Evolutionary conservation across 2,329 filamentous ascomycete genomes (phyloP), one percentile per base, ranked within the genome.

Genomic region (Aspergillus oerlinghausenensis): DNA sequence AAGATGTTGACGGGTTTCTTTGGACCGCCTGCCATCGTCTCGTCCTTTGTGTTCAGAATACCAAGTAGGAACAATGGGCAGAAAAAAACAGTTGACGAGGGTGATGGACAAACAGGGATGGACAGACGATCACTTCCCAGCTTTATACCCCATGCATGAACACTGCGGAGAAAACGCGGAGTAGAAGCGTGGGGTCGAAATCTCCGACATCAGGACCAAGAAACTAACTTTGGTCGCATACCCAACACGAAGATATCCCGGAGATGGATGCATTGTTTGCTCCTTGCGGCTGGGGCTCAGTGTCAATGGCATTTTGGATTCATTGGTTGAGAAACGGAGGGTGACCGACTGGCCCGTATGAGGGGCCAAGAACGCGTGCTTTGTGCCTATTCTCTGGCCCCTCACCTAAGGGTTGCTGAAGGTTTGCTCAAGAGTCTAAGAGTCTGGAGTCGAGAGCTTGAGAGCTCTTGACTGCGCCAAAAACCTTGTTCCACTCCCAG

Each of bases 1-100:
- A 90, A 91, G 66, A 77, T 73, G 54, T 76, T 76, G 54, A 73
- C 64, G n/a, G 73, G 73, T 58, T 74, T 75, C 64, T 73, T 73
- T 10, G 66, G 63, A 49, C 71, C 90, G 77, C 57, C 75, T 63
- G 70, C 71, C 71, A 73, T 73, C 54, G 25, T 68, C 32, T 7
- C 32, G 57, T 40, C 43, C 11, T 51, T 23, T 25, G 9, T 47
- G 35, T 35, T 17, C 29, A 14, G 2, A 21, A 43, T n/a, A 55
- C 28, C 38, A 28, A 25, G 51, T 11, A 28, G 21, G 14, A 17
- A n/a, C 19, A 0, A 55, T 19, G 25, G 29, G 49, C 5, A 28
- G 21, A 21, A 23, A 21, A 19, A 21, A n/a, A n/a, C n/a, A 50
- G 8, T 11, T 29, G 4, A 48, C 26, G n/a, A 25, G 40, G 1